Evolutionary conservation across 2,329 filamentous ascomycete genomes (phyloP), one percentile per base, ranked within the genome.

Genomic region (Aspergillus sp.): DNA sequence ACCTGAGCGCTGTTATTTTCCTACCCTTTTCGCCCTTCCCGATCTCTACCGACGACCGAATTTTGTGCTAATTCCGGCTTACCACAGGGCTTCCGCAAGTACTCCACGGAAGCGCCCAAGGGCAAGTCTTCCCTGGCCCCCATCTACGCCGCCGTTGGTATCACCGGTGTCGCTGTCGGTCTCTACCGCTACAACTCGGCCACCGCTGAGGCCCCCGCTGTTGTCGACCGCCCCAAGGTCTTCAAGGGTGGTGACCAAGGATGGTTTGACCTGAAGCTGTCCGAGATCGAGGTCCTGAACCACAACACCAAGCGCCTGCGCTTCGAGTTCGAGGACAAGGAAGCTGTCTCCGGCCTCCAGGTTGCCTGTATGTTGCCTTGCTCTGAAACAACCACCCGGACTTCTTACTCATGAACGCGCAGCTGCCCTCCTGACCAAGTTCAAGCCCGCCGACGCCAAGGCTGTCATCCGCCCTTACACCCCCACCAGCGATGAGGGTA

Each of bases 241-340:
- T 89, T 98, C 77, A 90, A 85, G 36, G 93, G 94, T 67, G 92
- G 91, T 66, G 91, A 96, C 63, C 92, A 97, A 79, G 93, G 92
- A 67, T 98, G 92, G 80, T 77, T 97, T 65, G 88, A 87, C 64
- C 84, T 98, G 68, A 88, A 90, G 80, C 84, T 98, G 59, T 86
- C 91, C 59, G 87, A 89, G 58, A 85, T 92, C 53, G 90, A 96
- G 80, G 80, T 83, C 49, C 79, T 97, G 80, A 97, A 92, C 83
- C 90, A 93, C 84, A 98, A 98, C 84, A 96, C 92, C 70, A 98
- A 98, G 87, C 89, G 86, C 70, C 84, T 98, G 75, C 88, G 91
- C 70, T 98, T 99, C 80, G 87, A 89, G 71, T 87, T 98, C 47
- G 91, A 91, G 15, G 91, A 96, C 76, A 83, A 87, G 64, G 90